Evolutionary conservation across 225 moss, liverwort and hornwort species (phyloP).

Genomic region (Ulota crispa): DNA sequence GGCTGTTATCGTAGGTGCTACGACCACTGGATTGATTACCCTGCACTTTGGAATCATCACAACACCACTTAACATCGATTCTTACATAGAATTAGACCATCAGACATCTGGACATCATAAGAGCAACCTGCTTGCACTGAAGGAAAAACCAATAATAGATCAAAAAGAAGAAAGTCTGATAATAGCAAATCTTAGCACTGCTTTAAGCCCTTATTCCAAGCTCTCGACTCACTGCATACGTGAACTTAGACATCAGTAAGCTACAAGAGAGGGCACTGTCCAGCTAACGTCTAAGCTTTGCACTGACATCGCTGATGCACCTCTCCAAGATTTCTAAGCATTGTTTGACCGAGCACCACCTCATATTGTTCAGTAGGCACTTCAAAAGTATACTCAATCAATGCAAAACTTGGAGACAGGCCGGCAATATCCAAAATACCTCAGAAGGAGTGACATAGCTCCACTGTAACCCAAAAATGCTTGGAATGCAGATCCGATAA

Average conservation of each 20-base stretch:
- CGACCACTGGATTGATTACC: constrained; percentile 90
- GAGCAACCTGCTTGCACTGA: not conserved
- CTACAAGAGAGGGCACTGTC: not conserved
- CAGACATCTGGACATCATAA: not conserved
- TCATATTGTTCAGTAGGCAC: not conserved
- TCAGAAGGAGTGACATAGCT: constrained; percentile 67
- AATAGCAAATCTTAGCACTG: not conserved
- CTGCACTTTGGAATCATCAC: constrained; percentile 37
- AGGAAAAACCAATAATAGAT: not conserved
- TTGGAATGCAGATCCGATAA: constrained; percentile 77
- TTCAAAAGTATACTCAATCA: not conserved
- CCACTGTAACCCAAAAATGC: constrained; percentile 83
- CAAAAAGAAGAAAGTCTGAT: not conserved
- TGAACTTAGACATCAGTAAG: not conserved
- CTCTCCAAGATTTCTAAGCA: not conserved
- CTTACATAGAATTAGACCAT: not conserved
- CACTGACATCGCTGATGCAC: not conserved
- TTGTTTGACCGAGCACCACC: not conserved
- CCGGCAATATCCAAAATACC: constrained; percentile 34
- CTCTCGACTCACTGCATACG: not conserved
- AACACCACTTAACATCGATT: not conserved
- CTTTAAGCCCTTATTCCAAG: not conserved
- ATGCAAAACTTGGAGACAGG: not conserved
- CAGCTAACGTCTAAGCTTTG: too few species aligned
- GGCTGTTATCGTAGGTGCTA: constrained; percentile 87